Percentiles rank a stretch among this genome's conserved stretches.
These are phyloP conservation scores for Ophiocordyceps camponoti-leonardi DNA, from an alignment of 2,329 filamentous ascomycete species.

Conservation along the genomic window DNA sequence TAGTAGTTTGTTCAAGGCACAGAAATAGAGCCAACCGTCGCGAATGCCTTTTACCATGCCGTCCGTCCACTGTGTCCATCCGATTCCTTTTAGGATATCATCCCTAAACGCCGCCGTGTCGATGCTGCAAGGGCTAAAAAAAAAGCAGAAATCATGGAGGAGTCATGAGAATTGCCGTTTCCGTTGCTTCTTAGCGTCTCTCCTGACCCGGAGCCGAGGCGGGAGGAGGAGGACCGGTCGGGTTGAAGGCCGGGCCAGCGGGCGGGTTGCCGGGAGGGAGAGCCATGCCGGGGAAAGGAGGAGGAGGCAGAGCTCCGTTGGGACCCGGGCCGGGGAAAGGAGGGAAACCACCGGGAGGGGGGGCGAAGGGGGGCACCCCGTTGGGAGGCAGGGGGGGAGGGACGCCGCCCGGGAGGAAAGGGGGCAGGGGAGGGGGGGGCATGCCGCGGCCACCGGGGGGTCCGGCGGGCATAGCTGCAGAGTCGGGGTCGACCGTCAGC, in stretches of 20 bases:
- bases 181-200: slow-evolving; percentile 14
- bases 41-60: too few relatives aligned
- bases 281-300: slow-evolving; percentile 15
- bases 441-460: slow-evolving; percentile 27
- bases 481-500: slow-evolving; percentile 6
- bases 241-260: slow-evolving; percentile 7
- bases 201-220: slow-evolving; percentile 19
- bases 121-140: too few relatives aligned
- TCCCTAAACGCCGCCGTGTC: too few relatives aligned
- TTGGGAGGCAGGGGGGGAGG: slow-evolving; percentile 21
- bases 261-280: slow-evolving; percentile 18
- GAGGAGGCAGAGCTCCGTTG: slow-evolving; percentile 7
- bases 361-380: slow-evolving; percentile 16
- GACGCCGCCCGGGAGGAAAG: slow-evolving; percentile 21
- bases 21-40: too few relatives aligned
- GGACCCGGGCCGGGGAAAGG: slow-evolving; percentile 22
- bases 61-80: too few relatives aligned
- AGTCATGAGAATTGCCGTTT: too few relatives aligned
- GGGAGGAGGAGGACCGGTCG: slow-evolving; percentile 16
- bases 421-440: slow-evolving; percentile 26
- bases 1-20: too few relatives aligned
- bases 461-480: slow-evolving; percentile 24
- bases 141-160: too few relatives aligned
- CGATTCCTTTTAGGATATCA: too few relatives aligned
- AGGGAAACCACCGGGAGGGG: slow-evolving; percentile 16